Evolutionary conservation across 2,329 filamentous ascomycete species (phyloP), one percentile per base, ranked within the genome.

Genomic region (Catunica adiposa): DNA sequence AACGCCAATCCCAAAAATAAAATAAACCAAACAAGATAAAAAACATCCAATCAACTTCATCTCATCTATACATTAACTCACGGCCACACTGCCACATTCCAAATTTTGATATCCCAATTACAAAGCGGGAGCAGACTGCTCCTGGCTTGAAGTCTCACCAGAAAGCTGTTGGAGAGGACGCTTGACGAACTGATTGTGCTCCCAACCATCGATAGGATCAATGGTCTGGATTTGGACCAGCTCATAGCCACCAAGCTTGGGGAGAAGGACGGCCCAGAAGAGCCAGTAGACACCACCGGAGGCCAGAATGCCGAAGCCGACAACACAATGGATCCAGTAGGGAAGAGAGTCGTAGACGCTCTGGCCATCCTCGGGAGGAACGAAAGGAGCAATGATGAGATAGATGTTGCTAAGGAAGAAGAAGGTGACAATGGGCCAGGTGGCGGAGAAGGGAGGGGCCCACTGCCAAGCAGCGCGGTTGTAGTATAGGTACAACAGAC

Each of bases 151-250:
- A 14, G 26, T 52, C 20, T 53, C 52, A 34, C 23, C 26, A 23
- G n/a, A 23, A n/a, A 47, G 26, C 15, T 51, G 37, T 17, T n/a
- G 17, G 17, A 58, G n/a, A 3, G 75, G 73, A 59, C 69, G 64
- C 57, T 64, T 70, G 1, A 70, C 66, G 62, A 82, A 81, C 1
- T 76, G 70, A 55, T 69, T 77, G 31, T 76, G 69, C 61, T 79
- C 78, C 80, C 80, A 83, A 1, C 80, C 79, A 63, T 83, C 80
- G 44, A 77, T 71, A 0, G 71, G 71, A 59, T 79, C 76, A 6
- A 82, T 65, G 1, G 72, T 64, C 0, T 68, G 71, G 65, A 80
- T 74, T 56, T 75, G 71, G 1, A 78, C 70, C 8, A 84, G 69
- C 61, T 77, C 70, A 62, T 84, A 80, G 0, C 63, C 62, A 14